Base-by-base conservation (phyloP, 345 rosid species). In the Moringa oleifera region DNA sequence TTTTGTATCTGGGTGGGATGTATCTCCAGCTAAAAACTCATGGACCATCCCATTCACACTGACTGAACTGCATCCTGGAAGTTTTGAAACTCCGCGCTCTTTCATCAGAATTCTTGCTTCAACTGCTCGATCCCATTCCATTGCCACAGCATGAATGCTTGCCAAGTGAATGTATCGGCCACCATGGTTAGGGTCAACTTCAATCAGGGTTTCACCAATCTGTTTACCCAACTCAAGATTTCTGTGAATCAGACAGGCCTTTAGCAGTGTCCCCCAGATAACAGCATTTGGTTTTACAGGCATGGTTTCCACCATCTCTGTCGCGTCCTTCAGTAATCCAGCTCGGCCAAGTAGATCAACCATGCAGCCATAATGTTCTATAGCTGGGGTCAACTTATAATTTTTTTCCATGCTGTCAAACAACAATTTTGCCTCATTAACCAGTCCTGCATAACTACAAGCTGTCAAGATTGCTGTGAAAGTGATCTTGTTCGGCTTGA, bases 291-390 rank as follows among this genome's bases (percentile, higher is more conserved):
- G 89, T 70, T 77, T 53, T 21, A 73, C 19, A 19, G 92, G 88
- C 93, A 88, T 85, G 7, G 66, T 62, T 23, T 74, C 70, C n/a
- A 80, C 75, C 66, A 84, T 64, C 63, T 61, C 51, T 53, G 66
- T 73, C 11, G 89, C 86, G 74, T 83, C 85, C 55, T 72, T 64
- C 18, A 91, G 79, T 25, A 78, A 68, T 53, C 95, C 90, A 51
- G 87, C 90, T 74, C 89, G 80, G 55, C 90, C 85, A 6, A 90
- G 81, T 37, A 87, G 81, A 81, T 87, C 89, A 64, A 85, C 92
- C 83, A 90, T 67, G 74, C 95, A 83, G 8, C 97, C 95, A 28
- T 80, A 90, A 62, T 90, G 97, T 74, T 90, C 90, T n/a, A 85
- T 55, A 0, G 75, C 68, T 11, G 97, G 95, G 20, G 64, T 77